Evolutionary conservation across 164 flowering plant genomes (phyloP).

Genomic region (Aristolochia contorta): DNA sequence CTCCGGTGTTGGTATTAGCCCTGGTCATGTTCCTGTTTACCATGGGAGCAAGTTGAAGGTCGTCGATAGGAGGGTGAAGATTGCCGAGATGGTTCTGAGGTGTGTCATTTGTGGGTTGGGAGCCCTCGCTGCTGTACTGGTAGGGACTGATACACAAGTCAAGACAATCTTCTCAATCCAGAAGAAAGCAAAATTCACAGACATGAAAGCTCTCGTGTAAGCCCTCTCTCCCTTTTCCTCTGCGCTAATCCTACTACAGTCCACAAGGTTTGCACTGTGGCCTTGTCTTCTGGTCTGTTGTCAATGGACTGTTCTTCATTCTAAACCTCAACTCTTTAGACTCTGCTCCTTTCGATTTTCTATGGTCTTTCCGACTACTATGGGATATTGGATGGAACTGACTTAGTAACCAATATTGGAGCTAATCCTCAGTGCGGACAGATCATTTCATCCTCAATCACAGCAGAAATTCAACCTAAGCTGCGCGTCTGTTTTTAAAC

Average conservation of each 20-base stretch:
- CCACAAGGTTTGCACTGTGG: too few species aligned
- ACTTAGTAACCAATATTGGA: too few species aligned
- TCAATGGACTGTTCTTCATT: too few species aligned
- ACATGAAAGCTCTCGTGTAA: slow-evolving; percentile 93
- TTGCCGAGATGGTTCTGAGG: slow-evolving; percentile 67
- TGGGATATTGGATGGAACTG: too few species aligned
- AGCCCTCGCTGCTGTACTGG: slow-evolving; percentile 58
- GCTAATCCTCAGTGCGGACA: too few species aligned
- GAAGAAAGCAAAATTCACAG: slow-evolving; percentile 74
- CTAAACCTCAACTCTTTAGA: too few species aligned
- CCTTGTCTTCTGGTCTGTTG: too few species aligned
- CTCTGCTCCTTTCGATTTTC: too few species aligned
- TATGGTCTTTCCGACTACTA: too few species aligned
- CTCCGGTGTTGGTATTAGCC: slow-evolving; percentile 71
- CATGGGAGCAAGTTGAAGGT: slow-evolving; percentile 50
- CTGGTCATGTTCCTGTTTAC: slow-evolving; percentile 62
- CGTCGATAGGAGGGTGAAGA: slow-evolving; percentile 58
- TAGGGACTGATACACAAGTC: slow-evolving; percentile 67
- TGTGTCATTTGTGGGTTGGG: slow-evolving; percentile 65
- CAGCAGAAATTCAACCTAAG: too few species aligned
- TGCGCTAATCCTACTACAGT: slow-evolving; percentile 1
- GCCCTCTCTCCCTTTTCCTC: slow-evolving; percentile 11
- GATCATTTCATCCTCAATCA: too few species aligned
- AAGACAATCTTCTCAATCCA: slow-evolving; percentile 57
- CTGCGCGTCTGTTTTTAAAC: background rate